Evolutionary conservation across 2,329 filamentous ascomycete species (phyloP), one percentile per base, ranked within the genome.

Genomic region (Mycogone perniciosa): DNA sequence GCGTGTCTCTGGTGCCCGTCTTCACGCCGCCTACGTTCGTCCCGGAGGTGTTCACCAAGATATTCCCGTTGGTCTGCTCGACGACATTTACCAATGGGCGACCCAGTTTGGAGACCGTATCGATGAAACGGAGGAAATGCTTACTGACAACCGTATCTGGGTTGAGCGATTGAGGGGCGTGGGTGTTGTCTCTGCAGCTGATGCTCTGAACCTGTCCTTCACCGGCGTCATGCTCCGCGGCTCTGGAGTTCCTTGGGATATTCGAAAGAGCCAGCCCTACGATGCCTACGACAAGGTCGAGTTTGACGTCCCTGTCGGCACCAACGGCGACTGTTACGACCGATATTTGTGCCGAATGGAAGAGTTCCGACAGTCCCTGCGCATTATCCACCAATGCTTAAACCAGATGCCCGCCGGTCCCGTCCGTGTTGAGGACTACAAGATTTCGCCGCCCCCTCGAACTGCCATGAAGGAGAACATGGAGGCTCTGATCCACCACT

Each of bases 401-500:
- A 97, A 99, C 80, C 89, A 99, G 78, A 99, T 99, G 89, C 92
- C 95, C 44, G 80, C 88, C 44, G 93, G 93, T 30, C 93, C 93
- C 47, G 82, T 97, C 67, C 88, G 92, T 60, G 89, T 96, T 39
- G 93, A 99, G 74, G 93, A 99, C 73, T 99, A 97, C 84, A 99
- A 99, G 82, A 82, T 99, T 64, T 87, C 89, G 3, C 93, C 93
- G 26, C 93, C 93, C 56, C 95, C 93, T n/a, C 85, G 93, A 65
- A 80, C 89, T 41, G 93, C 93, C 65, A 99, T 99, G 93, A 99
- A 99, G 82, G 93, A 99, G 82, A 99, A 99, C 78, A 99, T 99
- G 95, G 93, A 99, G 76, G 91, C 93, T 37, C 82, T 99, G 40
- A 99, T 99, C 68, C 93, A 99, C 76, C 93, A 99, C 78, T 99